Evolutionary conservation across 345 rosid species (phyloP).

Genomic region (Melastoma malabathricum): DNA sequence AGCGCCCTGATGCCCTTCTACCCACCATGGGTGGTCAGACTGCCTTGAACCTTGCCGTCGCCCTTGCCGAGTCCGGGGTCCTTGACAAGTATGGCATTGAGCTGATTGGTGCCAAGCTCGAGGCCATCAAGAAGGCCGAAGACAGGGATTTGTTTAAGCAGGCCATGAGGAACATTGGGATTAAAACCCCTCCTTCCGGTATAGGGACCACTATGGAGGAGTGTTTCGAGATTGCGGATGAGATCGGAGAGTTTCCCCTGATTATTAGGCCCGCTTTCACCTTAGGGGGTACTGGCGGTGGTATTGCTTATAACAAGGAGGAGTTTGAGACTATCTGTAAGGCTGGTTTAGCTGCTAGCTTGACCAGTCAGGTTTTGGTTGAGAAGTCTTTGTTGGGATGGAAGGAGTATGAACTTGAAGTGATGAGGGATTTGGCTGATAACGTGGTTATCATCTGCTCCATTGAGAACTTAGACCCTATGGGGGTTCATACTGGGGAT

Average conservation of each 20-base stretch:
- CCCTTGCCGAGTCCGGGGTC: constrained; percentile 68
- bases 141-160: constrained; percentile 80
- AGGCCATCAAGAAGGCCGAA: constrained; percentile 86
- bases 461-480: constrained; percentile 91
- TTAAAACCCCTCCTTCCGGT: constrained; percentile 91
- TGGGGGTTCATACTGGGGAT: constrained; percentile 98
- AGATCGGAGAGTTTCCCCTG: constrained; percentile 87
- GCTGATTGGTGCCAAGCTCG: constrained; percentile 87
- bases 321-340: constrained; percentile 82
- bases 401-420: constrained; percentile 97
- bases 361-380: constrained; percentile 78
- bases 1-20: constrained; percentile 75
- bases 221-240: constrained; percentile 53
- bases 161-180: constrained; percentile 77
- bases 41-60: constrained; percentile 82
- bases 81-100: constrained; percentile 67
- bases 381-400: constrained; percentile 94
- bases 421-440: constrained; percentile 95
- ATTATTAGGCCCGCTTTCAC: constrained; percentile 95
- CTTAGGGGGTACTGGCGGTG: constrained; percentile 94
- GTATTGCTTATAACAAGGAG: constrained; percentile 87
- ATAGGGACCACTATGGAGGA: constrained; percentile 75
- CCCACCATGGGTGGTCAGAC: constrained; percentile 99
- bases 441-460: constrained; percentile 95
- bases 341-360: constrained; percentile 77